Evolutionary conservation across 352 stramenopile genomes (phyloP).

Genomic region (Halophytophthora batemanensis): DNA sequence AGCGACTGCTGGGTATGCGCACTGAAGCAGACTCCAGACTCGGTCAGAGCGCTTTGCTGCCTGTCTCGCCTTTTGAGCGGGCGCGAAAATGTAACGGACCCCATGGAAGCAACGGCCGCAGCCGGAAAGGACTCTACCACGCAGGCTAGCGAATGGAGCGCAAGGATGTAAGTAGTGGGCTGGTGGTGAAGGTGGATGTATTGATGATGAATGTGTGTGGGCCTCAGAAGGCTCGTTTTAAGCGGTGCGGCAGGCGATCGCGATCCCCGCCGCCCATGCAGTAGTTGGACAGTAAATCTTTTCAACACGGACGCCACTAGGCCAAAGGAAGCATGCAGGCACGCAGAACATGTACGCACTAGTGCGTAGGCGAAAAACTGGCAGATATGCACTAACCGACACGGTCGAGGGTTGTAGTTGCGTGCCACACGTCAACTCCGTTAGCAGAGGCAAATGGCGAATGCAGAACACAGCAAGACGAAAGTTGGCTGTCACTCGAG

Average conservation of each 20-base stretch:
- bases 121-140: neutral
- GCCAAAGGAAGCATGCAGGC: neutral
- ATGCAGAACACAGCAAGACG: no score
- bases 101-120: slow-evolving; percentile 4
- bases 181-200: neutral
- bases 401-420: no score
- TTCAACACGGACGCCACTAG: slow-evolving; percentile 33
- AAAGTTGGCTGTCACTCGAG: no score
- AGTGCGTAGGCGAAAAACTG: neutral
- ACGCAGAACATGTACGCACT: neutral
- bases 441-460: no score
- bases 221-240: slow-evolving; percentile 53
- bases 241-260: slow-evolving; percentile 28
- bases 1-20: no score
- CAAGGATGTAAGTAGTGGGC: no score
- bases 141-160: no score
- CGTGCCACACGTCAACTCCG: no score
- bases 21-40: no score
- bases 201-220: slow-evolving; percentile 11
- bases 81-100: slow-evolving; percentile 13
- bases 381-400: neutral
- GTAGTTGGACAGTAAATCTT: slow-evolving; percentile 55
- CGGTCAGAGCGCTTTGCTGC: slow-evolving; percentile 1
- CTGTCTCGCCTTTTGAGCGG: neutral
- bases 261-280: slow-evolving; percentile 38